A percentile compares a stretch with the other conserved stretches of the same genome.
Conservation (phyloP, 2,329 filamentous ascomycete genomes). For the Penicillium italicum region DNA sequence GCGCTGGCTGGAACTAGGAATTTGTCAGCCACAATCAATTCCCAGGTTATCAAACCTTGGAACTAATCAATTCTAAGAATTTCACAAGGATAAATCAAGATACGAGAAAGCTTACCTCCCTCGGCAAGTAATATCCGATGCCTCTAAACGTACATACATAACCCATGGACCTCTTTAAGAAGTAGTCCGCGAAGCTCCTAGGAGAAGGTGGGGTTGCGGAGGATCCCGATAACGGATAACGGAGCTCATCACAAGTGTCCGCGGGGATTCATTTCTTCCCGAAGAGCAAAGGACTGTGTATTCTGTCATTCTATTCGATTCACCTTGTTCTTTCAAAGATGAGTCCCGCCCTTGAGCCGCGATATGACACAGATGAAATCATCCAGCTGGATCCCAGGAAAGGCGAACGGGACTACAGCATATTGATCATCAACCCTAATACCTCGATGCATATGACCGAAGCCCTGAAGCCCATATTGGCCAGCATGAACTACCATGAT, state of each 20-base stretch:
- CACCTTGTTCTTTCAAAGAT: neutral
- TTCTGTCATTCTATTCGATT: no score
- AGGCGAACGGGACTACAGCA: slow-evolving; percentile 21
- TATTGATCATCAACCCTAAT: slow-evolving; percentile 48
- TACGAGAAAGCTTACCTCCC: neutral
- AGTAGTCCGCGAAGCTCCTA: neutral
- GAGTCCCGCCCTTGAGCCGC: neutral
- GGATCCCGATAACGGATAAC: slow-evolving; percentile 18
- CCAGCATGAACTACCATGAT: slow-evolving; percentile 35
- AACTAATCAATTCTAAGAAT: neutral
- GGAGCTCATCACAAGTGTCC: slow-evolving; percentile 1
- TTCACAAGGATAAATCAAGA: neutral
- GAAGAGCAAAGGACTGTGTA: neutral
- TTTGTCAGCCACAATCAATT: neutral
- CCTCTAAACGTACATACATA: neutral
- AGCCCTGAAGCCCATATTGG: slow-evolving; percentile 40
- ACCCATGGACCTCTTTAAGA: neutral
- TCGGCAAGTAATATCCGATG: neutral
- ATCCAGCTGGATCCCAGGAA: slow-evolving; percentile 3
- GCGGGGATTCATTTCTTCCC: slow-evolving; percentile 1
- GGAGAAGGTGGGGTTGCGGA: slow-evolving; percentile 20
- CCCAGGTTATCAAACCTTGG: neutral
- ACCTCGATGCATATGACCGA: slow-evolving; percentile 45
- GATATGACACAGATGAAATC: neutral
- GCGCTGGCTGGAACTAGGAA: no score